phyloP scores from a whole-genome alignment of 2,329 filamentous ascomycete species.

The Raffaelea albimanens region DNA sequence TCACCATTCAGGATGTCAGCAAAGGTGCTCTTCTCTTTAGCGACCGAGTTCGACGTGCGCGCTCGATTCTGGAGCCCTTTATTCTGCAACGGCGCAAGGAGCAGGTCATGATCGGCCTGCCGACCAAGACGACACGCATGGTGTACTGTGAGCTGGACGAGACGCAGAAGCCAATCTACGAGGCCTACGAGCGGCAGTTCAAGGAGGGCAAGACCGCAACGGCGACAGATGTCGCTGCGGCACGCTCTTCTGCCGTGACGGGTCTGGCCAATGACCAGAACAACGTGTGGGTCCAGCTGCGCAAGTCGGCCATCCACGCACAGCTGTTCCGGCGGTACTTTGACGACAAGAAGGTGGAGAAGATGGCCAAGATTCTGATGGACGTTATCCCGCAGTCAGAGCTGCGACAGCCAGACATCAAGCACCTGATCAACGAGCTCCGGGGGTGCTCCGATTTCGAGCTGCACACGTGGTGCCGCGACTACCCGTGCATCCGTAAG shows the following conservation, averaged over 20 bases:
- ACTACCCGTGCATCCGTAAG: conserved; percentile 43
- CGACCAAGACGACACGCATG: conserved; percentile 67
- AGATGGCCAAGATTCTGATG: conserved; percentile 65
- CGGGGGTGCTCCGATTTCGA: conserved; percentile 53
- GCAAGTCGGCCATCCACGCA: conserved; percentile 86
- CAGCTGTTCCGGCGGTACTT: conserved; percentile 79
- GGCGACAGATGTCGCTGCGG: conserved; percentile 24
- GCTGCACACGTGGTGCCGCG: conserved; percentile 55
- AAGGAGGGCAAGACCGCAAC: conserved; percentile 45
- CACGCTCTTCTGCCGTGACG: conserved; percentile 2
- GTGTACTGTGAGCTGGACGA: conserved; percentile 73
- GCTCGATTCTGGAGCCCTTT: conserved; percentile 90
- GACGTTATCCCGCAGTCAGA: conserved; percentile 52
- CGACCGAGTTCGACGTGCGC: conserved; percentile 76
- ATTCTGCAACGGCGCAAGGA: conserved; percentile 89
- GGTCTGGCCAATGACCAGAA: conserved; percentile 45
- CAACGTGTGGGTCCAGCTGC: conserved; percentile 80
- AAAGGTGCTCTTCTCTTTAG: conserved; percentile 78
- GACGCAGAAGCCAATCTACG: conserved; percentile 65
- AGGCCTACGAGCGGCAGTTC: conserved; percentile 53
- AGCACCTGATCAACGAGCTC: conserved; percentile 46
- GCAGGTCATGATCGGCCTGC: conserved; percentile 78
- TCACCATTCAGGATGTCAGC: conserved; percentile 68
- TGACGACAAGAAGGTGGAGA: conserved; percentile 60
- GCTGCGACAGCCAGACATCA: conserved; percentile 40